Evolutionary conservation across 2,329 filamentous ascomycete species (phyloP).

Genomic region (Diplodia scrobiculata): DNA sequence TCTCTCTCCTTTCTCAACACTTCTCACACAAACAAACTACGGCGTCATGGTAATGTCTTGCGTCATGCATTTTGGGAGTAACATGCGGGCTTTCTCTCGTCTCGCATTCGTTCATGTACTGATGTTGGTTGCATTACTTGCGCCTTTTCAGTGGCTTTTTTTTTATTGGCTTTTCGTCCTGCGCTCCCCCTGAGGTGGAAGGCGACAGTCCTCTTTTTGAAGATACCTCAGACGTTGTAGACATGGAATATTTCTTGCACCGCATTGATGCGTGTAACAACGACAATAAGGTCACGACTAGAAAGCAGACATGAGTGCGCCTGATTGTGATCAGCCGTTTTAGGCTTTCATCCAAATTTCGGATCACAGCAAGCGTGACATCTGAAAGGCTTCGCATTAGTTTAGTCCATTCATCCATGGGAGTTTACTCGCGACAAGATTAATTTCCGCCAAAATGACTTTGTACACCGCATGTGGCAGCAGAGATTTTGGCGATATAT

Average conservation of each 20-base stretch:
- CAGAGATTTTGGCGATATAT: too few relatives aligned
- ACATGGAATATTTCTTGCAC: not conserved
- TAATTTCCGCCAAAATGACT: not conserved
- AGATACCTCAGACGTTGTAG: constrained; percentile 23
- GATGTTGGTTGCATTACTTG: not conserved
- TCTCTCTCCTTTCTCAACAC: not conserved
- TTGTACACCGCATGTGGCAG: not conserved
- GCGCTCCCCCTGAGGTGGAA: not conserved
- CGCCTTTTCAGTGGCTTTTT: not conserved
- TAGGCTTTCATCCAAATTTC: too few relatives aligned
- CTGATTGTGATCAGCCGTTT: too few relatives aligned
- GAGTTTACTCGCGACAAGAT: not conserved
- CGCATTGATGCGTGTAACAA: not conserved
- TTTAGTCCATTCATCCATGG: not conserved
- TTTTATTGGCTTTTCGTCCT: not conserved
- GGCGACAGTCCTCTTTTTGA: constrained; percentile 2
- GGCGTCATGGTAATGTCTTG: constrained; percentile 17
- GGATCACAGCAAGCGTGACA: too few relatives aligned
- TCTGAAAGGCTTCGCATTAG: not conserved
- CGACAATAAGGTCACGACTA: not conserved
- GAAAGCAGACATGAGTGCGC: too few relatives aligned
- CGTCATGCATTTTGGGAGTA: constrained; percentile 12
- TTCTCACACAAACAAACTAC: not conserved
- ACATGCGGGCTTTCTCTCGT: not conserved
- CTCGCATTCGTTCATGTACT: not conserved